These are phyloP conservation scores for Aspergillus vadensis DNA, from an alignment of 2,329 filamentous ascomycete species.

Conservation along the genomic window DNA sequence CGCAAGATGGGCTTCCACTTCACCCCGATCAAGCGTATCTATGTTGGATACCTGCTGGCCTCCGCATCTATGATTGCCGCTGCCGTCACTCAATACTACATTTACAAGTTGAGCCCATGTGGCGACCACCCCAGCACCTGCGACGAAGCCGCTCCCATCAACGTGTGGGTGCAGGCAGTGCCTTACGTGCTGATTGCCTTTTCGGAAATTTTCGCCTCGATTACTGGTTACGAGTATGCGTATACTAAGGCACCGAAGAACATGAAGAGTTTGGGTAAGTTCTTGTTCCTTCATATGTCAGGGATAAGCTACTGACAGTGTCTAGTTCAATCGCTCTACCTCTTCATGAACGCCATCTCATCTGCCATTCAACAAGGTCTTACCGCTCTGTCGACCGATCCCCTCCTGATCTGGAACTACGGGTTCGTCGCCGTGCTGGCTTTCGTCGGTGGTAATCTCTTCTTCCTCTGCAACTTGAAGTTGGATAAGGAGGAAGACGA, in stretches of 20 bases:
- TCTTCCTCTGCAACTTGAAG: conserved; percentile 67
- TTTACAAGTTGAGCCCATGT: conserved; percentile 64
- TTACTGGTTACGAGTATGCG: conserved; percentile 70
- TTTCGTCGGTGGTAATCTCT: conserved; percentile 62
- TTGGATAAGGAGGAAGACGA: conserved; percentile 69
- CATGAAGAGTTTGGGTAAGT: conserved; percentile 68
- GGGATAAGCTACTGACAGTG: no score
- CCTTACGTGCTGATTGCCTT: conserved; percentile 56
- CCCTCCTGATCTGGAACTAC: conserved; percentile 74
- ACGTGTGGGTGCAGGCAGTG: conserved; percentile 59
- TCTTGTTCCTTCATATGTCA: conserved; percentile 61
- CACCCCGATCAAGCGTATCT: conserved; percentile 58
- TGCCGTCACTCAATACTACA: conserved; percentile 52
- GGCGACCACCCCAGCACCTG: conserved; percentile 57
- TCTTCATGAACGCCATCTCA: conserved; percentile 70
- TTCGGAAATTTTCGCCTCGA: conserved; percentile 59
- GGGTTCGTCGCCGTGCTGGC: conserved; percentile 63
- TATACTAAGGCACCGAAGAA: conserved; percentile 75
- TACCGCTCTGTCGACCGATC: conserved; percentile 63
- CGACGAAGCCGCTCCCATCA: conserved; percentile 57
- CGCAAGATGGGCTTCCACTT: conserved; percentile 51
- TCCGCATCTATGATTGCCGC: conserved; percentile 54
- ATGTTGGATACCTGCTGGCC: conserved; percentile 52
- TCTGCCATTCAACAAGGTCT: conserved; percentile 70
- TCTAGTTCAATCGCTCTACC: conserved; percentile 64